phyloP scores from a whole-genome alignment of 441 rosid genomes.

The Pelargonium exstipulatum region DNA sequence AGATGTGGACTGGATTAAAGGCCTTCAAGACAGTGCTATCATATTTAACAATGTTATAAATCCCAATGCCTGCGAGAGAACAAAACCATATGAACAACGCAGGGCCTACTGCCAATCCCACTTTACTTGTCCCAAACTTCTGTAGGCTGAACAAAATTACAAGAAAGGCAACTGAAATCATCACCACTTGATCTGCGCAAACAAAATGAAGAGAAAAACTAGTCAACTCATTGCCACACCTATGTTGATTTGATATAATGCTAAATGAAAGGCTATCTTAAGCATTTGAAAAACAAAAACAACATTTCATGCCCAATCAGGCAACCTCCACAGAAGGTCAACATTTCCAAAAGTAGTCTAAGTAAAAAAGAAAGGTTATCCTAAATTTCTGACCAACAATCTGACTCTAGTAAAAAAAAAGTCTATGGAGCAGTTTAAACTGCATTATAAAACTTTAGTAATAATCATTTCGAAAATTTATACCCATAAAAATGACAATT shows the following conservation, averaged over 20 bases:
- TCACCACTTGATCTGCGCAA: constrained; percentile 81
- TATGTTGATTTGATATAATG: constrained; percentile 8
- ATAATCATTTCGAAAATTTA: no score
- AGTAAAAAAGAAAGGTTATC: neutral
- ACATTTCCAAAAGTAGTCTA: neutral
- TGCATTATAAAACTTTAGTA: no score
- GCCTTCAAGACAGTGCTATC: constrained; percentile 71
- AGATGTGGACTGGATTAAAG: constrained; percentile 84
- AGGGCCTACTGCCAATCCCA: constrained; percentile 89
- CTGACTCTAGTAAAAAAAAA: neutral
- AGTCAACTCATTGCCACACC: constrained; percentile 23
- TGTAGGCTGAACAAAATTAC: constrained; percentile 91
- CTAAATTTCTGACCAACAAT: neutral
- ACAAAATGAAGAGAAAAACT: constrained; percentile 24
- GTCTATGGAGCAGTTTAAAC: no score
- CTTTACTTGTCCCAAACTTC: constrained; percentile 96
- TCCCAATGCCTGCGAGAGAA: constrained; percentile 81
- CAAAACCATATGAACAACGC: constrained; percentile 94
- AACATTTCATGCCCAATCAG: neutral
- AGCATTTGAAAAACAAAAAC: neutral
- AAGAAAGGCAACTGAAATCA: constrained; percentile 87
- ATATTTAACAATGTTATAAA: constrained; percentile 73
- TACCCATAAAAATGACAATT: no score
- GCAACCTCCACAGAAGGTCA: neutral
- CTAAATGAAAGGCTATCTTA: neutral